Evolutionary conservation across 805 yeast species (phyloP), one percentile per base, ranked within the genome.

Genomic region (Candida quercuum): DNA sequence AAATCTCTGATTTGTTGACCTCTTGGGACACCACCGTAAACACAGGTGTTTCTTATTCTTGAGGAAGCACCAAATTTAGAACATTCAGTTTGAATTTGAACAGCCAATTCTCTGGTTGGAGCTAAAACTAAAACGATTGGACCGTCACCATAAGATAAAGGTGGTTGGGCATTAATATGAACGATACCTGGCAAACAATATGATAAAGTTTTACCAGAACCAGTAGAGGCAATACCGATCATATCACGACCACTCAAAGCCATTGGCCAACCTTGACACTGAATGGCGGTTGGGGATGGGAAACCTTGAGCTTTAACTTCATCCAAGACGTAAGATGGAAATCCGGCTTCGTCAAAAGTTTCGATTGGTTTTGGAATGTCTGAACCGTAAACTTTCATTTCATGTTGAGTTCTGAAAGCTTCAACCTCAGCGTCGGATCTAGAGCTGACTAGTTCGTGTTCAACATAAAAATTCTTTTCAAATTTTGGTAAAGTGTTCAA

Each of bases 191-290:
- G 99, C 59, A 93, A 74, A 73, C 96, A 87, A 74, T 91, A 93
- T 29, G 97, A 86, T 55, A 93, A 74, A 46, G 99, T 93, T 74
- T 93, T 93, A 75, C 99, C 99, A 39, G 97, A 89, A 69, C 99
- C 99, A 51, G 99, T 93, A 52, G 96, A 84, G 40, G 99, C 98
- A 63, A 93, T 83, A 75, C 99, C 99, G 66, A 93, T 86, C 91
- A 93, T 84, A 64, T 93, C 98, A 71, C 98, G 86, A 72, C 99
- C 99, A 54, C 91, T 80, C 42, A 89, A 73, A 58, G 99, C 99
- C 99, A 93, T 93, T 47, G 99, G 99, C 99, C 99, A 93, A 72
- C 99, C 99, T 72, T 93, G 99, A 67, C 96, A 87, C 72, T 93
- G 99, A 59, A 93, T 93, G 49, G 87, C 88, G 40, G 99, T 93